phyloP scores from a whole-genome alignment of 2,329 filamentous ascomycete genomes.

The Beauveria sp. region DNA sequence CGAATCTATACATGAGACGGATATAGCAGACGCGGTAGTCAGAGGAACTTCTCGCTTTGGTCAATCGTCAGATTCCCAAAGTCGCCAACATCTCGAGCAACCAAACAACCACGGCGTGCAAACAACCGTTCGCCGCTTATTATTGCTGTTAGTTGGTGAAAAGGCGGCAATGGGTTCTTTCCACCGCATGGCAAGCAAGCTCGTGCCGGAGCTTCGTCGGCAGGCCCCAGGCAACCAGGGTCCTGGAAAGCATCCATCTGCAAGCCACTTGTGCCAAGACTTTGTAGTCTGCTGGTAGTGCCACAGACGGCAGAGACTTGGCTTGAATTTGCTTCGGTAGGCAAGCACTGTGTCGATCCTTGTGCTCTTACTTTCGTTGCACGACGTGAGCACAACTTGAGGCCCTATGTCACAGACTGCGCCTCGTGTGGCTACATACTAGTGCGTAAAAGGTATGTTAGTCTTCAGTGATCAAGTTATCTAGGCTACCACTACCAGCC shows the following conservation, averaged over 20 bases:
- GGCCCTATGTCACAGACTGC: background rate
- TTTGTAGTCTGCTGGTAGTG: background rate
- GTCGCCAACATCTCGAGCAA: too few species aligned
- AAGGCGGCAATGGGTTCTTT: too few species aligned
- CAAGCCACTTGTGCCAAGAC: background rate
- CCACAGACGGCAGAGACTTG: background rate
- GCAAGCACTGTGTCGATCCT: background rate
- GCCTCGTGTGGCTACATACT: background rate
- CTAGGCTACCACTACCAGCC: too few species aligned
- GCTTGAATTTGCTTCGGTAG: background rate
- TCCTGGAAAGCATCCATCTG: background rate
- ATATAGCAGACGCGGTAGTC: too few species aligned
- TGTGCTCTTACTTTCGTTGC: background rate
- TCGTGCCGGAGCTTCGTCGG: background rate
- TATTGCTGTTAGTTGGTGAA: background rate
- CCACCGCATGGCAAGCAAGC: background rate
- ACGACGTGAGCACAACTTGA: background rate
- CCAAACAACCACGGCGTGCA: background rate
- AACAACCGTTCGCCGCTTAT: background rate
- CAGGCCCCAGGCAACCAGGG: background rate
- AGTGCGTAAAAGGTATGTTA: too few species aligned
- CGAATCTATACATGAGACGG: too few species aligned
- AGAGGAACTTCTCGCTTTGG: too few species aligned
- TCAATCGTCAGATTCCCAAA: too few species aligned
- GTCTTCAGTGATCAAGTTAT: too few species aligned